Conservation (phyloP, 345 rosid species). For the Rhodomyrtus tomentosa region DNA sequence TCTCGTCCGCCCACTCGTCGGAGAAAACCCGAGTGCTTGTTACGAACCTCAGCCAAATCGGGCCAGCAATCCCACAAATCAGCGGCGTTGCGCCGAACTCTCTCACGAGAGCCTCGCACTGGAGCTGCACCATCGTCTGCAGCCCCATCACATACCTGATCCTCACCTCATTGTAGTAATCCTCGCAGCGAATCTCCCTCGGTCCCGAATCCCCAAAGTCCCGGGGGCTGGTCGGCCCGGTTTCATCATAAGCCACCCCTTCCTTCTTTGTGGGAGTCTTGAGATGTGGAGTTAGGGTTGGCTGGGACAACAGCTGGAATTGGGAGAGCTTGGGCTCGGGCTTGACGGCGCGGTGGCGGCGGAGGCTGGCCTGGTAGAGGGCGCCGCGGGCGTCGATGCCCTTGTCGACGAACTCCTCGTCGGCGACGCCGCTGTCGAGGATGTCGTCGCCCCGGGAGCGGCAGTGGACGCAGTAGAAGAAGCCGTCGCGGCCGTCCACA, state of each 20-base stretch:
- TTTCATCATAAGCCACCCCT: background rate
- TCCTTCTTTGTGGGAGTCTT: conserved; percentile 9
- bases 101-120: conserved; percentile 62
- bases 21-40: conserved; percentile 33
- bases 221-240: conserved; percentile 30
- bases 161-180: conserved; percentile 54
- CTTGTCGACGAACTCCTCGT: conserved; percentile 40
- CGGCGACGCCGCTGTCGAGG: conserved; percentile 49
- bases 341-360: conserved; percentile 16
- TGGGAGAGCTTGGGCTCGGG: conserved; percentile 19
- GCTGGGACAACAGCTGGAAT: conserved; percentile 30
- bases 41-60: conserved; percentile 45
- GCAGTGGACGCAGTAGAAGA: conserved; percentile 45
- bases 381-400: conserved; percentile 30
- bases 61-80: conserved; percentile 46
- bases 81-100: conserved; percentile 45
- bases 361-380: conserved; percentile 21
- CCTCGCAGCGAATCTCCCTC: conserved; percentile 26
- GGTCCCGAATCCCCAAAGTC: conserved; percentile 31
- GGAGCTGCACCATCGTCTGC: conserved; percentile 55
- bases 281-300: background rate
- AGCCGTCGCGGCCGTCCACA: conserved; percentile 38
- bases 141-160: conserved; percentile 58
- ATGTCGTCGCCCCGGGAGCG: conserved; percentile 26
- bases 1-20: conserved; percentile 55